Conservation (phyloP, 805 yeast genomes). For the Gaillardinia entomophila region DNA sequence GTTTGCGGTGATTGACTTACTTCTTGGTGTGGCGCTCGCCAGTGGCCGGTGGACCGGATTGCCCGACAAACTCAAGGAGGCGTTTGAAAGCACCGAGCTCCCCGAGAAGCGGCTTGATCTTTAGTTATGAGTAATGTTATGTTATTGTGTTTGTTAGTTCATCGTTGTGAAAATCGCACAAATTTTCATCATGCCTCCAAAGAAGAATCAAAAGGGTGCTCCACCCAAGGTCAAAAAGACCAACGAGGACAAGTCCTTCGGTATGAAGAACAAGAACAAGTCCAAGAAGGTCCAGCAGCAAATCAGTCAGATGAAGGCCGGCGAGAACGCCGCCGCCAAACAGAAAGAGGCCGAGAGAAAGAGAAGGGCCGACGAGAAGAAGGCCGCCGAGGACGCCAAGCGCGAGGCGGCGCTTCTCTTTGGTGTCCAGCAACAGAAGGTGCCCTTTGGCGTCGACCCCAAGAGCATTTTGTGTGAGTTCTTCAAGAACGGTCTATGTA, state of each 20-base stretch:
- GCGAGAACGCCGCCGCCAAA: slow-evolving; percentile 48
- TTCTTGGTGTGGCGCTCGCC: no score
- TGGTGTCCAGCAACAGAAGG: slow-evolving; percentile 70
- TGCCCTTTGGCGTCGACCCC: slow-evolving; percentile 97
- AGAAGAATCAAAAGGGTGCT: slow-evolving; percentile 55
- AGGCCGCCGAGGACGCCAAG: slow-evolving; percentile 85
- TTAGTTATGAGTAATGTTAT: no score
- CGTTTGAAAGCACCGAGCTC: no score
- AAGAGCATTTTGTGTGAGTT: slow-evolving; percentile 86
- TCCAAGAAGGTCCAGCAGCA: slow-evolving; percentile 80
- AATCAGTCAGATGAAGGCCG: slow-evolving; percentile 37
- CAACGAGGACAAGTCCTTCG: slow-evolving; percentile 87
- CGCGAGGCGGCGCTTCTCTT: slow-evolving; percentile 79
- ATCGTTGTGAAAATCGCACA: no score
- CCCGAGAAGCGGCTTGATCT: no score
- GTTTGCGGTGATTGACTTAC: no score
- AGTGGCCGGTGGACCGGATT: no score
- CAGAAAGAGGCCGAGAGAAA: slow-evolving; percentile 72
- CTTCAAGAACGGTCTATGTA: slow-evolving; percentile 83
- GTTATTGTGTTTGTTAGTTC: no score
- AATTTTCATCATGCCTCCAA: slow-evolving; percentile 76
- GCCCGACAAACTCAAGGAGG: no score
- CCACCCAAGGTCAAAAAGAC: slow-evolving; percentile 51
- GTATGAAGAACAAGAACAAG: slow-evolving; percentile 91
- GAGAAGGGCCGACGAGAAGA: slow-evolving; percentile 69